phyloP scores from a whole-genome alignment of 352 stramenopile genomes.

The Aphanomyces euteiches region DNA sequence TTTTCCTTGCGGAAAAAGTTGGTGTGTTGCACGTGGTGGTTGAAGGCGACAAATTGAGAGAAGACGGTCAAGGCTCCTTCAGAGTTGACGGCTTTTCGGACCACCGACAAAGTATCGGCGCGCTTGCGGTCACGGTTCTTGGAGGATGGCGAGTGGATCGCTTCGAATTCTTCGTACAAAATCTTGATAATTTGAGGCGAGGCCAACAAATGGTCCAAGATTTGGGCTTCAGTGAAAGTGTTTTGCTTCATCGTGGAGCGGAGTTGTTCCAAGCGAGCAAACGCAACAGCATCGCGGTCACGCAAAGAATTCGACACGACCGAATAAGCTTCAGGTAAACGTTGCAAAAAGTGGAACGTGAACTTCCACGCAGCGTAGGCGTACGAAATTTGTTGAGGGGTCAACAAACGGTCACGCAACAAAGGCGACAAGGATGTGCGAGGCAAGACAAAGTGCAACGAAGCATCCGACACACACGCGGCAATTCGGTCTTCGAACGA shows the following conservation, averaged over 20 bases:
- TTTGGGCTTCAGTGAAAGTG: slow-evolving; percentile 84
- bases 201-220: slow-evolving; percentile 80
- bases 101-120: slow-evolving; percentile 52
- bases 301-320: slow-evolving; percentile 75
- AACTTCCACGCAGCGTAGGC: slow-evolving; percentile 85
- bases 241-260: slow-evolving; percentile 83
- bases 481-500: slow-evolving; percentile 67
- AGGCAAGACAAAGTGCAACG: slow-evolving; percentile 79
- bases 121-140: slow-evolving; percentile 42
- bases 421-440: slow-evolving; percentile 80
- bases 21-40: slow-evolving; percentile 74
- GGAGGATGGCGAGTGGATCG: slow-evolving; percentile 52
- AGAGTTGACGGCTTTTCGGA: slow-evolving; percentile 69
- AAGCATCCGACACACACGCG: slow-evolving; percentile 62
- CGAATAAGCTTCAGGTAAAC: slow-evolving; percentile 71
- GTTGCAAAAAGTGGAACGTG: slow-evolving; percentile 85
- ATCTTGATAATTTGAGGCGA: slow-evolving; percentile 66
- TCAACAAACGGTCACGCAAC: slow-evolving; percentile 69
- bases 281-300: slow-evolving; percentile 66
- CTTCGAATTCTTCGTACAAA: slow-evolving; percentile 74
- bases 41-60: slow-evolving; percentile 79
- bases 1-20: slow-evolving; percentile 85
- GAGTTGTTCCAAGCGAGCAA: slow-evolving; percentile 70
- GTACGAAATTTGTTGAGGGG: slow-evolving; percentile 77
- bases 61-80: slow-evolving; percentile 79